phyloP scores from a whole-genome alignment of 2,329 filamentous ascomycete genomes.

The Xylaria digitata region DNA sequence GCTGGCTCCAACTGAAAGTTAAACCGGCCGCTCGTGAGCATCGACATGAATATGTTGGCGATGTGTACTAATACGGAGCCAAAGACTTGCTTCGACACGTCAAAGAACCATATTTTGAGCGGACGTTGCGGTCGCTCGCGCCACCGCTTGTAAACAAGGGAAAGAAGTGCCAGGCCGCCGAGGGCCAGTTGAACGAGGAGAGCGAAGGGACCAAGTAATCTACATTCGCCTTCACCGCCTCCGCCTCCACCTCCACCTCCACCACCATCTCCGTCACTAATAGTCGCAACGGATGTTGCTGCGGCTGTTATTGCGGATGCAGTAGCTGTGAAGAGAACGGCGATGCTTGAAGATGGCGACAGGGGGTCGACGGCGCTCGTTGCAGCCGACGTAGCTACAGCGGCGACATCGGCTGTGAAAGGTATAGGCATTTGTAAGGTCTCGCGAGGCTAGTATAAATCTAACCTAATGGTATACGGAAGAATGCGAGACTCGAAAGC shows the following conservation, averaged over 20 bases:
- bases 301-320: constrained; percentile 41
- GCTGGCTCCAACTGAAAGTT: constrained; percentile 69
- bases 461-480: constrained; percentile 19
- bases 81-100: constrained; percentile 96
- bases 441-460: constrained; percentile 22
- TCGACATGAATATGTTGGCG: constrained; percentile 94
- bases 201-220: constrained; percentile 89
- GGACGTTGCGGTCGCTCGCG: constrained; percentile 91
- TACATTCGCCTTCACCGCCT: constrained; percentile 77
- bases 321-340: constrained; percentile 42
- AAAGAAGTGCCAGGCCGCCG: constrained; percentile 82
- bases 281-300: constrained; percentile 39
- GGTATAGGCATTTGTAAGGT: constrained; percentile 44
- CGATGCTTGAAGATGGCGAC: constrained; percentile 38
- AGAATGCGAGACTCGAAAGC: constrained; percentile 13
- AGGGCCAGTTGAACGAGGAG: constrained; percentile 89
- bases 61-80: constrained; percentile 91
- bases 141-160: constrained; percentile 93
- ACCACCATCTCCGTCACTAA: constrained; percentile 52
- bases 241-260: constrained; percentile 40
- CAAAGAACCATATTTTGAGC: constrained; percentile 97
- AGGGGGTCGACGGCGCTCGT: constrained; percentile 42
- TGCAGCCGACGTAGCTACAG: constrained; percentile 40
- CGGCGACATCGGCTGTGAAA: constrained; percentile 41
- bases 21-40: constrained; percentile 90